These are phyloP conservation scores for Cyberlindnera galapagoensis DNA, from an alignment of 805 yeast genomes.

Conservation along the genomic window DNA sequence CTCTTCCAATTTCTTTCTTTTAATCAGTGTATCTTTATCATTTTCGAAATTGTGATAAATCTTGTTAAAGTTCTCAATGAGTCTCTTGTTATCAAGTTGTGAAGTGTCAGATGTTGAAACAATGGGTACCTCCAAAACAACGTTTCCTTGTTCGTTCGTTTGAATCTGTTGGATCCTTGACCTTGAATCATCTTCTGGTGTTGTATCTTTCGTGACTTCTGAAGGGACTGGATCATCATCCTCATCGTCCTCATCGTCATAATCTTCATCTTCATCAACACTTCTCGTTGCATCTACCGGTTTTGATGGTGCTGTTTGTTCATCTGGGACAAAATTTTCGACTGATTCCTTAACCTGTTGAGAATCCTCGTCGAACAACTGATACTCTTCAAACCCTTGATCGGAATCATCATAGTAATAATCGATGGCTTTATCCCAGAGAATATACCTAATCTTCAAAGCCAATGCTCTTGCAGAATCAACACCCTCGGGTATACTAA, in stretches of 20 bases:
- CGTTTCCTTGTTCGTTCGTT: conserved; percentile 17
- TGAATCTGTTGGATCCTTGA: conserved; percentile 17
- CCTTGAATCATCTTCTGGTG: conserved; percentile 16
- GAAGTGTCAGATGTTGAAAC: conserved; percentile 28
- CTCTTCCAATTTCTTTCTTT: conserved; percentile 71
- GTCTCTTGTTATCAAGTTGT: conserved; percentile 27
- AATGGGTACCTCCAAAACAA: conserved; percentile 28
- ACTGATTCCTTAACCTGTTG: conserved; percentile 6
- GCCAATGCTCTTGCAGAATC: conserved; percentile 51
- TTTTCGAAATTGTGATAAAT: conserved; percentile 72
- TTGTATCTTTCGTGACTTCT: too few species aligned
- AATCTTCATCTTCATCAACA: conserved; percentile 30
- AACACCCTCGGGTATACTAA: conserved; percentile 34
- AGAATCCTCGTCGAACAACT: conserved; percentile 15
- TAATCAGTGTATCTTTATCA: conserved; percentile 66
- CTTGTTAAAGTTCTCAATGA: conserved; percentile 59
- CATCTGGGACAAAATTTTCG: too few species aligned
- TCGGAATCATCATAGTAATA: conserved; percentile 26
- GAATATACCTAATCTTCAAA: conserved; percentile 55
- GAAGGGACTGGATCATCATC: conserved; percentile 19
- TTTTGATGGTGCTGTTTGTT: too few species aligned
- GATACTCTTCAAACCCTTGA: conserved; percentile 14
- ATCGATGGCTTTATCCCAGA: conserved; percentile 69
- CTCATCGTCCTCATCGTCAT: conserved; percentile 25
- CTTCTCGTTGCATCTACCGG: conserved; percentile 22